A percentile compares a stretch with the other conserved stretches of the same genome.
Evolutionary conservation across 2,329 filamentous ascomycete genomes (phyloP).

Genomic region (Blastomyces percursus): DNA sequence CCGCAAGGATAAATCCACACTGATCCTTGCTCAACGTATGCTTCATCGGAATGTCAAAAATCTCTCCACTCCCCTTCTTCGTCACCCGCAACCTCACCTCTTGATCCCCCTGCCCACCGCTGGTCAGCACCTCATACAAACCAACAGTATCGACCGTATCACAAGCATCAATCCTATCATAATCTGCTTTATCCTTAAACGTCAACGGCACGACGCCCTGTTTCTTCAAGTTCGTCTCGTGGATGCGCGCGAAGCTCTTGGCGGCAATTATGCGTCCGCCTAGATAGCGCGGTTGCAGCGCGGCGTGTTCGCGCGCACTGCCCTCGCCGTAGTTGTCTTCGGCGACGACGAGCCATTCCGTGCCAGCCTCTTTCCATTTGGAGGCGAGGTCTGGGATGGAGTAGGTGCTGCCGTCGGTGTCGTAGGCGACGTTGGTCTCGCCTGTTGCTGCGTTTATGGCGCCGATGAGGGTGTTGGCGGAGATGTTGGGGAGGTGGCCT

Average conservation of each 20-base stretch:
- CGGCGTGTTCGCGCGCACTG: constrained; percentile 78
- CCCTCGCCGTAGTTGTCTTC: constrained; percentile 98
- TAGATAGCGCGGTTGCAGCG: constrained; percentile 80
- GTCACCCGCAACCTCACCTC: constrained; percentile 58
- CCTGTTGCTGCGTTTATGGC: constrained; percentile 85
- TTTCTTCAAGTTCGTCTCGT: constrained; percentile 95
- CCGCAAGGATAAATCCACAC: constrained; percentile 81
- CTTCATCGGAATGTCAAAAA: constrained; percentile 62
- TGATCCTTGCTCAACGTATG: constrained; percentile 86
- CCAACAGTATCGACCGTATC: constrained; percentile 77
- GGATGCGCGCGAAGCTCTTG: constrained; percentile 83
- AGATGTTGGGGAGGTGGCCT: constrained; percentile 95
- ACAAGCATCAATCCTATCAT: constrained; percentile 69
- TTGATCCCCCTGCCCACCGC: constrained; percentile 56
- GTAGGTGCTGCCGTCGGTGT: constrained; percentile 60
- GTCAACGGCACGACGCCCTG: constrained; percentile 93
- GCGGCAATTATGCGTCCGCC: constrained; percentile 72
- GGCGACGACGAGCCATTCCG: constrained; percentile 85
- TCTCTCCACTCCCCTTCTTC: constrained; percentile 52
- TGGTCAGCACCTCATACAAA: constrained; percentile 67
- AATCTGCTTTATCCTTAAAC: constrained; percentile 79
- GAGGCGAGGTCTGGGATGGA: constrained; percentile 81
- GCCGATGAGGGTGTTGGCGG: constrained; percentile 91
- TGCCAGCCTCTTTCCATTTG: constrained; percentile 64
- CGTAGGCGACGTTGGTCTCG: constrained; percentile 87